These are phyloP conservation scores for Colletotrichum plurivorum DNA, from an alignment of 2,329 filamentous ascomycete genomes.

Conservation along the genomic window DNA sequence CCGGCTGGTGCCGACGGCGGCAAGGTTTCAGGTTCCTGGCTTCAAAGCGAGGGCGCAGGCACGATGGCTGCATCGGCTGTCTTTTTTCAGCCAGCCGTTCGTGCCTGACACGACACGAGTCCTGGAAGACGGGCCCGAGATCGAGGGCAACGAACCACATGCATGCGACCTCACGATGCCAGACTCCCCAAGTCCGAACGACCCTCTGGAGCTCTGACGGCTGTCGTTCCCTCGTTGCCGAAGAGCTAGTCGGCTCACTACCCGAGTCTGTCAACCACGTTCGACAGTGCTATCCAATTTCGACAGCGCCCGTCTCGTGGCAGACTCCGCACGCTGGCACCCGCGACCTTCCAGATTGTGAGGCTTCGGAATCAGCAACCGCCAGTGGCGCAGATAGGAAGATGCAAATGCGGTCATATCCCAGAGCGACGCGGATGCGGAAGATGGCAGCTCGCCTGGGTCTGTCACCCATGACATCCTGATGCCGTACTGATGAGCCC, in stretches of 20 bases:
- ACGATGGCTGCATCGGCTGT: slow-evolving; percentile 1
- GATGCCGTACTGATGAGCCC: neutral
- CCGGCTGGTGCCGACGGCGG: slow-evolving; percentile 27
- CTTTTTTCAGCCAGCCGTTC: slow-evolving; percentile 3
- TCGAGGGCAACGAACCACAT: slow-evolving; percentile 17
- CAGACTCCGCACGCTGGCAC: neutral
- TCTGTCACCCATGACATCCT: neutral
- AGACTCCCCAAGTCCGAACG: neutral
- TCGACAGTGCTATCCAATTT: neutral
- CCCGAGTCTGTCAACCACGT: slow-evolving; percentile 9
- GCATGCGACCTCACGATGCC: slow-evolving; percentile 30
- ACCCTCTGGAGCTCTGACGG: neutral
- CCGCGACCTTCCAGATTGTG: neutral
- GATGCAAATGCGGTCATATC: slow-evolving; percentile 1
- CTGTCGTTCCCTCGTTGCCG: slow-evolving; percentile 35
- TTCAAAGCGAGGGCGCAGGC: neutral
- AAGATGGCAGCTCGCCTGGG: neutral
- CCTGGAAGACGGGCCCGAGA: slow-evolving; percentile 32
- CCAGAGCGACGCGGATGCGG: neutral
- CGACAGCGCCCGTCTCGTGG: neutral
- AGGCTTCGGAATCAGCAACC: slow-evolving; percentile 11
- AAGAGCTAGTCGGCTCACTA: slow-evolving; percentile 22
- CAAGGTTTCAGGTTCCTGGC: slow-evolving; percentile 10
- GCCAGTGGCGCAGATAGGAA: neutral
- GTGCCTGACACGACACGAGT: neutral